Evolutionary conservation across 2,329 filamentous ascomycete genomes (phyloP).

Genomic region (Bipolaris sorokiniana): DNA sequence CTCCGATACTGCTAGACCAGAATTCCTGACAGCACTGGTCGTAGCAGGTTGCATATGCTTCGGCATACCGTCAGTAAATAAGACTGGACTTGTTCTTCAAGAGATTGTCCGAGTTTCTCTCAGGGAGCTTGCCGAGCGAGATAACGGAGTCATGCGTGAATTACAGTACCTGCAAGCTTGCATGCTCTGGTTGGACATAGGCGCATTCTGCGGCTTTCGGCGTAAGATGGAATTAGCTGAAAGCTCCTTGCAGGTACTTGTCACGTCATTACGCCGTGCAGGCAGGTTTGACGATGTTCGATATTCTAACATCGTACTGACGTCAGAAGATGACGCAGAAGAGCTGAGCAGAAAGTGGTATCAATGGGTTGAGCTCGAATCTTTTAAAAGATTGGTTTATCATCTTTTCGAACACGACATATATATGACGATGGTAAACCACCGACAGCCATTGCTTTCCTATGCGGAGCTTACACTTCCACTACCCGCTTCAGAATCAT

Average conservation of each 20-base stretch:
- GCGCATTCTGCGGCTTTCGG: constrained; percentile 62
- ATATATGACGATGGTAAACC: constrained; percentile 27
- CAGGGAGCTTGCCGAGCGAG: constrained; percentile 32
- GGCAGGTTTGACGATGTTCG: constrained; percentile 62
- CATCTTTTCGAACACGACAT: constrained; percentile 33
- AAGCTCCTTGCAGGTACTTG: constrained; percentile 58
- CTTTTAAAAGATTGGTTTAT: constrained; percentile 59
- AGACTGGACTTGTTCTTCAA: constrained; percentile 38
- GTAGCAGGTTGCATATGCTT: constrained; percentile 44
- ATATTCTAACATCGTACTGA: not conserved
- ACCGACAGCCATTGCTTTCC: constrained; percentile 62
- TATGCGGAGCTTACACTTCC: constrained; percentile 71
- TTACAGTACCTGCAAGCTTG: constrained; percentile 60
- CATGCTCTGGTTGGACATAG: constrained; percentile 58
- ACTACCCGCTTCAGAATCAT: constrained; percentile 63
- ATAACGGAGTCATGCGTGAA: constrained; percentile 50
- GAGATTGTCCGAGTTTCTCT: constrained; percentile 41
- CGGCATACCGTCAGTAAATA: constrained; percentile 38
- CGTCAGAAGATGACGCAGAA: constrained; percentile 38
- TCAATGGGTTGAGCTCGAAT: constrained; percentile 67
- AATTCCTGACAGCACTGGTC: constrained; percentile 37
- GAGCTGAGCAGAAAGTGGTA: constrained; percentile 68
- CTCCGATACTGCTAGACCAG: constrained; percentile 28
- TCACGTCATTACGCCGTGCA: constrained; percentile 61
- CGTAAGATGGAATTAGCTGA: constrained; percentile 64